Evolutionary conservation across 1,139 yeast genomes (phyloP).

Genomic region (Yamadazyma aaseri): DNA sequence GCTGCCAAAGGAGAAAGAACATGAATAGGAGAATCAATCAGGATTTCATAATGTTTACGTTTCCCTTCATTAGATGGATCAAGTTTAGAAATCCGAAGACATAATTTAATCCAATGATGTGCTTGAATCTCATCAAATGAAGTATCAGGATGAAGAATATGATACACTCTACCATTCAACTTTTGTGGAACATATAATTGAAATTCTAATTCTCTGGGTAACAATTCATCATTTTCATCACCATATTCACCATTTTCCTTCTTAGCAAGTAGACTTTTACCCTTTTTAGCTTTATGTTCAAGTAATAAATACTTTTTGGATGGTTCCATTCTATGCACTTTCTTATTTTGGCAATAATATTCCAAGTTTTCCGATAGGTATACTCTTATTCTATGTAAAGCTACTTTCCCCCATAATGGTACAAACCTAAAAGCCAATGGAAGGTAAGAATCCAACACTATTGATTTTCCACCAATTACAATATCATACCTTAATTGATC

Average conservation of each 20-base stretch:
- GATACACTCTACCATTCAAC: constrained; percentile 45
- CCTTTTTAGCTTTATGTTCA: constrained; percentile 72
- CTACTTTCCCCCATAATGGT: constrained; percentile 80
- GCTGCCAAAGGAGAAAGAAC: constrained; percentile 64
- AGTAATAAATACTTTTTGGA: constrained; percentile 72
- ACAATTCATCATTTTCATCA: constrained; percentile 31
- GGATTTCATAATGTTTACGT: constrained; percentile 86
- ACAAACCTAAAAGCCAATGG: constrained; percentile 83
- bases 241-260: constrained; percentile 34
- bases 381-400: constrained; percentile 80
- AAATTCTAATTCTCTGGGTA: constrained; percentile 72
- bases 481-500: constrained; percentile 87
- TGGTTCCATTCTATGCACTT: constrained; percentile 91
- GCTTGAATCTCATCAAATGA: constrained; percentile 73
- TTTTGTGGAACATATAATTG: constrained; percentile 75
- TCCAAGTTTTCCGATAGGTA: constrained; percentile 87
- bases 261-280: constrained; percentile 37
- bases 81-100: constrained; percentile 68
- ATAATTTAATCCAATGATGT: constrained; percentile 92
- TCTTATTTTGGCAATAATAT: constrained; percentile 79
- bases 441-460: constrained; percentile 76
- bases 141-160: constrained; percentile 74
- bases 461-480: constrained; percentile 82
- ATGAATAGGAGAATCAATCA: constrained; percentile 89
- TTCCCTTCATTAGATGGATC: constrained; percentile 56